Conservation (phyloP, 176 grass and related monocot genomes). For the Juncus effusus region DNA sequence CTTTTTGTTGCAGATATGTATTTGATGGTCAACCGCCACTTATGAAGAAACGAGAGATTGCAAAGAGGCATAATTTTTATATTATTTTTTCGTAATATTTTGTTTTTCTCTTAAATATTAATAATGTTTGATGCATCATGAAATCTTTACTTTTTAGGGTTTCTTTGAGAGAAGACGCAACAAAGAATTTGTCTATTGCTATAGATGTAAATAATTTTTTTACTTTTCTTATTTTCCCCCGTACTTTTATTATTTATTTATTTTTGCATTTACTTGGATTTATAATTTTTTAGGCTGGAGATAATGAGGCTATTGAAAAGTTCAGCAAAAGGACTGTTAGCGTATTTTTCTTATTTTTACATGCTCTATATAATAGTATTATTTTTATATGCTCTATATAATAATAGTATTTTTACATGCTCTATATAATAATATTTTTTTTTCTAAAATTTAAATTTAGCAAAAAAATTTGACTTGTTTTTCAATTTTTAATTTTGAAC, state of each 20-base stretch:
- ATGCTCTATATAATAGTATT: conserved; percentile 1
- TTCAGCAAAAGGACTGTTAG: conserved; percentile 90
- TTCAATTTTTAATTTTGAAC: background rate
- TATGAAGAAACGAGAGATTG: conserved; percentile 75
- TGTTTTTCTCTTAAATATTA: conserved; percentile 17
- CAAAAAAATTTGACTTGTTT: background rate
- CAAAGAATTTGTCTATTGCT: conserved; percentile 55
- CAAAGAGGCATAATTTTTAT: conserved; percentile 51
- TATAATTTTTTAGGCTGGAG: conserved; percentile 52
- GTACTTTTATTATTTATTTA: background rate
- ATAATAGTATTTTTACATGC: background rate
- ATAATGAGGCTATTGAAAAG: conserved; percentile 74
- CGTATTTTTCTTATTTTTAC: conserved; percentile 31
- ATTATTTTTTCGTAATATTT: conserved; percentile 16
- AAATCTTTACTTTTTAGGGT: conserved; percentile 44
- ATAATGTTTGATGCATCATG: conserved; percentile 4
- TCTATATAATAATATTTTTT: background rate
- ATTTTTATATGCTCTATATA: background rate
- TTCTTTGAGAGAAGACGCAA: conserved; percentile 63
- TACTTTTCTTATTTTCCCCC: background rate
- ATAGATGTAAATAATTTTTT: conserved; percentile 55
- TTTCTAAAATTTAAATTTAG: background rate
- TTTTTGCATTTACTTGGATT: conserved; percentile 31
- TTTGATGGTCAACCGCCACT: conserved; percentile 93
- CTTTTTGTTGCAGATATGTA: conserved; percentile 57